phyloP scores from a whole-genome alignment of 768 basidiomycete genomes.

The Amanita jacksonii region DNA sequence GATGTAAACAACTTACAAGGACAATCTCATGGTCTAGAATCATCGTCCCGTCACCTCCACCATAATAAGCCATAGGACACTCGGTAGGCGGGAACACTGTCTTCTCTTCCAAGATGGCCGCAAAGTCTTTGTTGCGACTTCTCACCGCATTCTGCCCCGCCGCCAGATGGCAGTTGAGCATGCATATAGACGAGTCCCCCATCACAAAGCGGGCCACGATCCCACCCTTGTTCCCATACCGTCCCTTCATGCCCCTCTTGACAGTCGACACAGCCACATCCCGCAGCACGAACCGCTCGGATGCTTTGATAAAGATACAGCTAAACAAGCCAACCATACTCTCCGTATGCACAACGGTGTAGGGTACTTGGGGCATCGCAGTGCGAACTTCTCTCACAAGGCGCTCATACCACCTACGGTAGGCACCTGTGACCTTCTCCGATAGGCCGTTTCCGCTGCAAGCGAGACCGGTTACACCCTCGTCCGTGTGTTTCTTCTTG shows the following conservation, averaged over 20 bases:
- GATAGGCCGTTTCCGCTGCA: constrained; percentile 36
- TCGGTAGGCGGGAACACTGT: constrained; percentile 50
- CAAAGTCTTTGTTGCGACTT: constrained; percentile 79
- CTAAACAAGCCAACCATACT: constrained; percentile 86
- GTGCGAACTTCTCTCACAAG: constrained; percentile 62
- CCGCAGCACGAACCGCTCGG: constrained; percentile 49
- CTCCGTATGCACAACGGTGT: constrained; percentile 74
- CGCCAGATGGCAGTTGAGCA: constrained; percentile 97
- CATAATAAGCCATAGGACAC: constrained; percentile 61
- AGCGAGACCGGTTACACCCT: constrained; percentile 2
- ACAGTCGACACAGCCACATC: constrained; percentile 72
- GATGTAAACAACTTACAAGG: constrained; percentile 44
- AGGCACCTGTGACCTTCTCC: constrained; percentile 79
- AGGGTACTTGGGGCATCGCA: constrained; percentile 69
- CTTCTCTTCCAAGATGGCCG: constrained; percentile 79
- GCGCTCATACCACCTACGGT: constrained; percentile 84
- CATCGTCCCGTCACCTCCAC: constrained; percentile 90
- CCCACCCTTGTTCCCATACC: constrained; percentile 96
- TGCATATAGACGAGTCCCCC: constrained; percentile 88
- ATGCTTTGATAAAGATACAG: constrained; percentile 63
- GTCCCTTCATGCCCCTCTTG: constrained; percentile 87
- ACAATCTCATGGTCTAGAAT: constrained; percentile 93
- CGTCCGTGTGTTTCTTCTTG: constrained; percentile 47
- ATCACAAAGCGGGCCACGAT: constrained; percentile 86
- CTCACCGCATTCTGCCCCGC: constrained; percentile 82